Evolutionary conservation across 257 asterid genomes (phyloP).

Genomic region (Jaltomata sinuosa): DNA sequence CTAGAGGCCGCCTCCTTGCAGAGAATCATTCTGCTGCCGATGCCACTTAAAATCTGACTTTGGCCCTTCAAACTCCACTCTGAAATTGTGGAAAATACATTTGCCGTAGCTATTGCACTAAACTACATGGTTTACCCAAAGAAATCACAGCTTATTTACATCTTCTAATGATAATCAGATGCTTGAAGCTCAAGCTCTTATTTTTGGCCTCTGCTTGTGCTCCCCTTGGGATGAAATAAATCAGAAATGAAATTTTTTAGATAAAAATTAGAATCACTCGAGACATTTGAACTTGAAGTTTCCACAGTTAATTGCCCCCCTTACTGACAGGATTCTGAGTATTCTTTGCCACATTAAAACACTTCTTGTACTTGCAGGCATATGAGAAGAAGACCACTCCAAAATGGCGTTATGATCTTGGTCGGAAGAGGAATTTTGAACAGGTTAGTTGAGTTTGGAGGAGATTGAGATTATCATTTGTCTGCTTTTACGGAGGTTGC

Average conservation of each 20-base stretch:
- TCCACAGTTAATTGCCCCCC: neutral
- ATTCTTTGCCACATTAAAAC: neutral
- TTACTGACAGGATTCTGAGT: neutral
- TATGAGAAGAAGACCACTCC: slow-evolving; percentile 82
- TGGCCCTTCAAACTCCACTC: neutral
- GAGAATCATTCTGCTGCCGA: neutral
- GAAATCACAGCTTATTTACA: neutral
- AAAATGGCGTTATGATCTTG: slow-evolving; percentile 97
- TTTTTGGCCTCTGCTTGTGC: neutral
- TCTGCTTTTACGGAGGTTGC: neutral
- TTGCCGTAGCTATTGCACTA: neutral
- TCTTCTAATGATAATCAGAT: neutral
- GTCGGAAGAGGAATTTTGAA: slow-evolving; percentile 80
- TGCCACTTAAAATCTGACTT: neutral
- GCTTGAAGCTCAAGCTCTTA: neutral
- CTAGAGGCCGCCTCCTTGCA: neutral
- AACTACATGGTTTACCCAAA: neutral
- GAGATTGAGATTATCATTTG: neutral
- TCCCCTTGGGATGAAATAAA: neutral
- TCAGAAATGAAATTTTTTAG: neutral
- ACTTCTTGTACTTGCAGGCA: slow-evolving; percentile 45
- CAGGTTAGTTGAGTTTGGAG: slow-evolving; percentile 38
- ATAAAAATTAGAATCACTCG: neutral
- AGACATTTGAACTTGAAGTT: neutral
- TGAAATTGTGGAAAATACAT: neutral